phyloP scores from a whole-genome alignment of 2,329 filamentous ascomycete genomes.

The Mollisia scopiformis region DNA sequence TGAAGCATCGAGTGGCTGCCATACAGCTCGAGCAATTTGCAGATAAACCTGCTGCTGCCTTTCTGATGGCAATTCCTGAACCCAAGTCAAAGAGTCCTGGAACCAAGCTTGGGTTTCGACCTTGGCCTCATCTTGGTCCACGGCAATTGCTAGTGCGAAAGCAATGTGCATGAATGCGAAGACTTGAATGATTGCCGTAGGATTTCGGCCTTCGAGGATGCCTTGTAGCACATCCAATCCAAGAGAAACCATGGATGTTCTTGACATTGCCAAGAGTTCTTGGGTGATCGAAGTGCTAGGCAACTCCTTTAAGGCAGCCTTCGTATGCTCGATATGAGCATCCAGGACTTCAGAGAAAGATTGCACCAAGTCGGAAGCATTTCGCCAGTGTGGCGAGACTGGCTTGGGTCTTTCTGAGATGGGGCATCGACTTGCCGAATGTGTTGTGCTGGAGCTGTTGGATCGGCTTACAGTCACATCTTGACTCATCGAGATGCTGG shows the following conservation, averaged over 20 bases:
- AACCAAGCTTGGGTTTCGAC: slow-evolving; percentile 28
- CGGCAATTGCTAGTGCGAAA: slow-evolving; percentile 28
- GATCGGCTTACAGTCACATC: neutral
- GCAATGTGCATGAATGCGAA: slow-evolving; percentile 34
- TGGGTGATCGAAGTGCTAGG: slow-evolving; percentile 20
- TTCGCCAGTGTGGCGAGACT: slow-evolving; percentile 25
- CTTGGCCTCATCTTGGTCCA: slow-evolving; percentile 24
- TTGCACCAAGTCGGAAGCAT: slow-evolving; percentile 22
- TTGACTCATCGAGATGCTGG: neutral
- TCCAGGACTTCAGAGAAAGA: slow-evolving; percentile 30
- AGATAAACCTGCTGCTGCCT: slow-evolving; percentile 23
- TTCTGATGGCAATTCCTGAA: slow-evolving; percentile 19
- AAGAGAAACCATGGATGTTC: slow-evolving; percentile 27
- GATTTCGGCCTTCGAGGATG: slow-evolving; percentile 29
- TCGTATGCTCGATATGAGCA: slow-evolving; percentile 29
- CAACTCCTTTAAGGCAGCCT: slow-evolving; percentile 21
- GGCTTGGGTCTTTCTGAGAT: slow-evolving; percentile 14
- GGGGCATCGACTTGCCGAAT: slow-evolving; percentile 23
- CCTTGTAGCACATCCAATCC: slow-evolving; percentile 29
- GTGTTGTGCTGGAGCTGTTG: slow-evolving; percentile 6
- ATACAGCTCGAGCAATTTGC: slow-evolving; percentile 27
- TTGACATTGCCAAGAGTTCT: slow-evolving; percentile 29
- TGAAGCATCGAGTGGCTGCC: slow-evolving; percentile 23
- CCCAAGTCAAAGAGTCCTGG: slow-evolving; percentile 26
- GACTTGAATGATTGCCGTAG: slow-evolving; percentile 28